These are phyloP conservation scores for Daldinia caldariorum DNA, from an alignment of 495 filamentous ascomycete species.

Conservation along the genomic window DNA sequence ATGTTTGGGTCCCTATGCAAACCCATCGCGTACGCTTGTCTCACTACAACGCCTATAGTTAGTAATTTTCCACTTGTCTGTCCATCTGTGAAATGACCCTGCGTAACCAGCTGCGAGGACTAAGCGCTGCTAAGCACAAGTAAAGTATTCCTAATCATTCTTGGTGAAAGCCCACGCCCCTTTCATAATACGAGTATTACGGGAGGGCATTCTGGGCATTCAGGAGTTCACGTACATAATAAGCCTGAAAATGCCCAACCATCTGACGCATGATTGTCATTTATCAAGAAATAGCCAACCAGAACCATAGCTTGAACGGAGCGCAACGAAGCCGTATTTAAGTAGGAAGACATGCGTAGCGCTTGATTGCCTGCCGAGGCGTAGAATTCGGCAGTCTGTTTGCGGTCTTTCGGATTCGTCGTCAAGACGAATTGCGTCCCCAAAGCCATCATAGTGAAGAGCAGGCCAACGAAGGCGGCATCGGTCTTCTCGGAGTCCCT, in stretches of 20 bases:
- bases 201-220: not conserved
- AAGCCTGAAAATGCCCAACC: conserved; percentile 76
- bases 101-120: not conserved
- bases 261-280: conserved; percentile 79
- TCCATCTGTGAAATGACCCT: not conserved
- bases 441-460: conserved; percentile 75
- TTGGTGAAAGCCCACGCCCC: not conserved
- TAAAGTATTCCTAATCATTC: conserved; percentile 2
- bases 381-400: conserved; percentile 80
- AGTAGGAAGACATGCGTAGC: conserved; percentile 71
- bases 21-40: conserved; percentile 80
- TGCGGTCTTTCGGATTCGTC: conserved; percentile 63
- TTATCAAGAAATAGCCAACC: conserved; percentile 79
- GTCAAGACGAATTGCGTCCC: conserved; percentile 75
- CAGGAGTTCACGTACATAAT: conserved; percentile 25
- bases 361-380: conserved; percentile 77
- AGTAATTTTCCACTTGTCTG: conserved; percentile 16
- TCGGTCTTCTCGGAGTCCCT: conserved; percentile 63
- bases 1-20: conserved; percentile 78
- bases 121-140: not conserved
- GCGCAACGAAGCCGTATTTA: conserved; percentile 71
- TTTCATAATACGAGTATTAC: not conserved
- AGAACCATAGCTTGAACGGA: conserved; percentile 79
- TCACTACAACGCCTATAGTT: conserved; percentile 54
- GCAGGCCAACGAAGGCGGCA: conserved; percentile 68